Conservation (phyloP, 2,329 filamentous ascomycete species). For the Teratosphaeria zuluensis region DNA sequence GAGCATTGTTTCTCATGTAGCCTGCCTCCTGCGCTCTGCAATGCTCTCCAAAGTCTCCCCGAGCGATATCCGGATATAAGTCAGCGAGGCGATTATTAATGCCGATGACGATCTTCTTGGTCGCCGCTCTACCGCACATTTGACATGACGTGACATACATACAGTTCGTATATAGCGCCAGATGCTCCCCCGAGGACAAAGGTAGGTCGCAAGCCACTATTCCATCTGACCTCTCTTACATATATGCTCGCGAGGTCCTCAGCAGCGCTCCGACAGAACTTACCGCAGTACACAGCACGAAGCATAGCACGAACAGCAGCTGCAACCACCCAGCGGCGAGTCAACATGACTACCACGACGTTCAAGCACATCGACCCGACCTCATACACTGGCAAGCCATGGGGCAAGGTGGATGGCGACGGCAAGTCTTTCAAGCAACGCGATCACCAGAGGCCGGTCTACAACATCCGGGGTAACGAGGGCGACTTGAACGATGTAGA, state of each 20-base stretch:
- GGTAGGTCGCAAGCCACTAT: neutral
- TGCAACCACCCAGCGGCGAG: slow-evolving; percentile 1
- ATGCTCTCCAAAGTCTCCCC: neutral
- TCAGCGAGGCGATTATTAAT: neutral
- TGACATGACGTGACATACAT: neutral
- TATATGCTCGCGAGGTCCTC: neutral
- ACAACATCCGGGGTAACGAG: slow-evolving; percentile 45
- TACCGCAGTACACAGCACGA: neutral
- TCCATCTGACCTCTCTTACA: neutral
- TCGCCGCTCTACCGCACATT: neutral
- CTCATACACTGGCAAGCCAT: slow-evolving; percentile 43
- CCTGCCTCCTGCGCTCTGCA: neutral
- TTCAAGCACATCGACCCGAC: slow-evolving; percentile 54
- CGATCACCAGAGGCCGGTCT: slow-evolving; percentile 39
- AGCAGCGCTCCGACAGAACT: neutral
- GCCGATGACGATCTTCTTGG: neutral
- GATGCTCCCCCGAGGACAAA: neutral
- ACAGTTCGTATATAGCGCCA: neutral
- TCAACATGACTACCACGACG: slow-evolving; percentile 46
- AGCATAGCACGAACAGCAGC: neutral
- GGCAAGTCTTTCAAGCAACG: slow-evolving; percentile 44
- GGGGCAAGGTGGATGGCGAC: slow-evolving; percentile 55
- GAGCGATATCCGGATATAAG: neutral
- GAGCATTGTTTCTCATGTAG: neutral
- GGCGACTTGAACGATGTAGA: slow-evolving; percentile 45